phyloP scores from a whole-genome alignment of 176 grass and related monocot genomes.

The Melocanna baccifera region DNA sequence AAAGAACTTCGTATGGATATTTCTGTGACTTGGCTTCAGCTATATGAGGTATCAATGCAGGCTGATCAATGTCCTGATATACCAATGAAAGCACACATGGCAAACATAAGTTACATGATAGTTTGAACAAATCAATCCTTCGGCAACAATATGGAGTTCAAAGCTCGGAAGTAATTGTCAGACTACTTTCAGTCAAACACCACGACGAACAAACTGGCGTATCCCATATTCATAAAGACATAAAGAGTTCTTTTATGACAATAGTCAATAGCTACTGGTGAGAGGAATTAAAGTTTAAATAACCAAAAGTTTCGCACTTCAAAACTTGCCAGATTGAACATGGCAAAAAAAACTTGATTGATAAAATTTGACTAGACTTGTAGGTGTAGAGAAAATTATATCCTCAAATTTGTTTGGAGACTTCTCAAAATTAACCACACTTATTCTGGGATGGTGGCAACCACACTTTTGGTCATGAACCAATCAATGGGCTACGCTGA shows the following conservation, averaged over 20 bases:
- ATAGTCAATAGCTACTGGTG: not conserved
- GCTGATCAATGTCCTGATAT: conserved; percentile 95
- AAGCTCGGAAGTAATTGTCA: not conserved
- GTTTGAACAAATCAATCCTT: conserved; percentile 10
- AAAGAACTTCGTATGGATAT: conserved; percentile 99
- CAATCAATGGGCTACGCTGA: conserved; percentile 6
- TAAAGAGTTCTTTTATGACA: conserved; percentile 1
- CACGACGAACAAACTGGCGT: not conserved
- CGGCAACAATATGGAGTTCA: not conserved
- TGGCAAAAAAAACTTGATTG: not conserved
- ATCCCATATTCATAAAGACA: not conserved
- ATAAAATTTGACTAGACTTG: not conserved
- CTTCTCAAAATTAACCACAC: not conserved
- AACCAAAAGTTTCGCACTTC: not conserved
- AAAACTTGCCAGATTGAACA: not conserved
- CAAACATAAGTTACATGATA: conserved; percentile 16
- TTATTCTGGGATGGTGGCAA: not conserved
- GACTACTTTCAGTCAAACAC: not conserved
- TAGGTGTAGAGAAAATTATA: not conserved
- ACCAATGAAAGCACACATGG: conserved; percentile 28
- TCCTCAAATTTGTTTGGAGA: not conserved
- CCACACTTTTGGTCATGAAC: not conserved
- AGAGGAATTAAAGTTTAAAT: not conserved
- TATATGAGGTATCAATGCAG: conserved; percentile 99
- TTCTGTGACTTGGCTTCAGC: conserved; percentile 95